Evolutionary conservation across 176 grass and related monocot genomes (phyloP), one percentile per base, ranked within the genome.

Genomic region (Hordeum marinum): DNA sequence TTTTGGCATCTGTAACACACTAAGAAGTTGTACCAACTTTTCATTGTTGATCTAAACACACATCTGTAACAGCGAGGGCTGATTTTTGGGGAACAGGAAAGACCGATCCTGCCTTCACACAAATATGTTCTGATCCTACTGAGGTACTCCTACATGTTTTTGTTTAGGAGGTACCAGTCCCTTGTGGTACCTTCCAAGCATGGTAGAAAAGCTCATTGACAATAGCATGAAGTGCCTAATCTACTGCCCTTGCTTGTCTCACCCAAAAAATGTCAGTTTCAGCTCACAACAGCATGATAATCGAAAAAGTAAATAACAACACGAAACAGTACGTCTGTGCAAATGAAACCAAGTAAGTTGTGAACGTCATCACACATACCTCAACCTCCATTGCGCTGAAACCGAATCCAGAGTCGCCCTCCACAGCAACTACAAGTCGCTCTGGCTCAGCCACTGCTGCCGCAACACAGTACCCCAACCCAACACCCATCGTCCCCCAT

Each of bases 311-410:
- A 77, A 14, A 36, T 43, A 10, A 48, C 7, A 36, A 29, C 1
- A 41, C 9, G 9, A 55, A 79, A 14, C 32, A 82, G 59, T 15
- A 80, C 35, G 5, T 63, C 39, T 69, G 68, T 11, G 34, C 42
- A 72, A 65, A 55, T 63, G 26, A 72, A 72, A 57, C 10, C 1
- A 72, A 78, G 72, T 78, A 78, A 64, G 0, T 10, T 36, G 9
- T 23, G 4, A 2, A 86, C 72, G 32, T 12, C 12, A 9, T 3
- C 7, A 82, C 52, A 35, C 87, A 55, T 98, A 95, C 96, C 96
- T 98, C 96, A 75, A 98, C 93, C 67, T 98, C 93, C 89, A 98
- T 98, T 36, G 96, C 96, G 79, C 93, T 98, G 83, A 98, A 98
- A 74, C 96, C 93, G 78, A 94, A 98, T 63, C 89, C 96, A 67